phyloP scores from a whole-genome alignment of 495 filamentous ascomycete genomes.

The Xylaria grammica region DNA sequence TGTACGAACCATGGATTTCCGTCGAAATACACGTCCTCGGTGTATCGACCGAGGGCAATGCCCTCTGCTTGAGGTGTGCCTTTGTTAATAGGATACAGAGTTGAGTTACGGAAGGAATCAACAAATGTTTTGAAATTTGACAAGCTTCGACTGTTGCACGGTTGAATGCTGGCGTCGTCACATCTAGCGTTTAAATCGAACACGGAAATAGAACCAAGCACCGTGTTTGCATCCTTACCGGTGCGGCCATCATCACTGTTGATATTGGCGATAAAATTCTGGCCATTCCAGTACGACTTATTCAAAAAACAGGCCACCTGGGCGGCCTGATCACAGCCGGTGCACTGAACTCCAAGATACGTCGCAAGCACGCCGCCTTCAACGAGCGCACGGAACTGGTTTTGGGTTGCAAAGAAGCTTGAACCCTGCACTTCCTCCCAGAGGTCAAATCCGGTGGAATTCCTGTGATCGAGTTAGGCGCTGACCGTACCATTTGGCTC shows the following conservation, averaged over 20 bases:
- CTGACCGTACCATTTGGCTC: neutral
- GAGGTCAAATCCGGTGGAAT: conserved; percentile 54
- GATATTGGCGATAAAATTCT: conserved; percentile 41
- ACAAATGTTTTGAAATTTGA: conserved; percentile 56
- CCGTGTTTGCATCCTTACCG: conserved; percentile 54
- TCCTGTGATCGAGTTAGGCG: conserved; percentile 33
- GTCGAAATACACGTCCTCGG: conserved; percentile 62
- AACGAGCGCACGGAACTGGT: conserved; percentile 41
- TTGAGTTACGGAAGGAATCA: conserved; percentile 53
- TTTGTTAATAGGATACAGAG: conserved; percentile 55
- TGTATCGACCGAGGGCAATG: conserved; percentile 65
- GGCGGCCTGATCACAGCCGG: conserved; percentile 53
- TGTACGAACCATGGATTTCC: conserved; percentile 45
- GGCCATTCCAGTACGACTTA: conserved; percentile 53
- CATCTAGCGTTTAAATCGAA: conserved; percentile 58
- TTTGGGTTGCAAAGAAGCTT: conserved; percentile 52
- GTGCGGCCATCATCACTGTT: conserved; percentile 38
- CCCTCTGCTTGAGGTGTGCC: conserved; percentile 46
- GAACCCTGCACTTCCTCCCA: conserved; percentile 61
- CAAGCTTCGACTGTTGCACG: conserved; percentile 52
- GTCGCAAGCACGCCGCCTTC: conserved; percentile 32
- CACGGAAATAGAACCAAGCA: conserved; percentile 50
- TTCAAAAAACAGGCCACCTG: conserved; percentile 57
- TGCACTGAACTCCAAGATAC: conserved; percentile 42
- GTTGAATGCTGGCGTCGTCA: conserved; percentile 55